Evolutionary conservation across 139 green algal species (phyloP), one percentile per base, ranked within the genome.

Genomic region (Coelastrella sp.): DNA sequence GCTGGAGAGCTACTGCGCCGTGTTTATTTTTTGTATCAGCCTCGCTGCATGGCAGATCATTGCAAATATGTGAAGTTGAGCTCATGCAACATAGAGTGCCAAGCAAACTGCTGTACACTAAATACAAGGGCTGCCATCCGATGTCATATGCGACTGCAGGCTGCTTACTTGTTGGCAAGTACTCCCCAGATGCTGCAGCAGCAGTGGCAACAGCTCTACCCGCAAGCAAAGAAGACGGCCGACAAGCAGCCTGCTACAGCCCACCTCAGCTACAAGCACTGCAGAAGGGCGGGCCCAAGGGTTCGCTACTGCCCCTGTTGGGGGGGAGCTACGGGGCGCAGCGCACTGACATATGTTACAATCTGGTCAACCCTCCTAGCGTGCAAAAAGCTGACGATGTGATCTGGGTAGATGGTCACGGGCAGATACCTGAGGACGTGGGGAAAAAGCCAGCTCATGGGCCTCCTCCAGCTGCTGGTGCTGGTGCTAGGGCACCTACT

Each of bases 141-240:
- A n/a, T 76, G 2, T 76, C 16, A 13, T 76, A 8, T 22, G 22
- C 68, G 22, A 8, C n/a, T 17, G 3, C 17, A 76, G 68, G 68
- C 47, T 87, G 81, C 81, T 68, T 87, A 54, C 81, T 87, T 61
- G 81, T 87, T 17, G 81, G 81, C 61, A 87, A 87, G 61, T 87
- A 87, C 47, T 77, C 59, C 61, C 13, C 6, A 5, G 17, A 7
- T 8, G 23, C 10, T 20, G 61, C 61, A 11, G 80, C 80, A 85
- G 58, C 80, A 73, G 80, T 85, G 19, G 4, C 61, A 19, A 23
- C 81, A n/a, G 61, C 7, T 5, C 19, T 73, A 16, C 13, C n/a
- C 4, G 20, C 80, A 47, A 85, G 80, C 58, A 85, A 11, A 16
- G 61, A 87, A 16, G 81, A 87, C 64, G 81, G 81, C 32, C 61